Evolutionary conservation across 352 stramenopile genomes (phyloP).

Genomic region (Globisporangium lucens): DNA sequence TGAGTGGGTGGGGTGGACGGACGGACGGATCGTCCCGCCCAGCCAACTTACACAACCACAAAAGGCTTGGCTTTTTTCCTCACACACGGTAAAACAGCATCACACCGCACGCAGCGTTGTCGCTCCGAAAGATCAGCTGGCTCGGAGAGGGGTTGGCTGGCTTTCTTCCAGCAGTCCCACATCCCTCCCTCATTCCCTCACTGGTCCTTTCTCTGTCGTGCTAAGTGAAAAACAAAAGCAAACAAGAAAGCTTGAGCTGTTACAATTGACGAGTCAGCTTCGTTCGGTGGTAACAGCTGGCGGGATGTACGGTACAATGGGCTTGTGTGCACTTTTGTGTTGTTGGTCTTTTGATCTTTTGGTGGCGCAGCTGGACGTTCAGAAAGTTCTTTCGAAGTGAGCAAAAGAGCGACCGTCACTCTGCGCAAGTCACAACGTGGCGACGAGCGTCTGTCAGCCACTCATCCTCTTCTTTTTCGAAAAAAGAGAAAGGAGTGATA

Average conservation of each 20-base stretch:
- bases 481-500: background rate
- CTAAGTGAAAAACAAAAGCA: background rate
- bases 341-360: too few relatives aligned
- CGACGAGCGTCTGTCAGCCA: background rate
- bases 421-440: background rate
- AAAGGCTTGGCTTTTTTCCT: background rate
- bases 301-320: background rate
- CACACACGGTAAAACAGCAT: background rate
- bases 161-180: background rate
- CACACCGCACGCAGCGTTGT: background rate
- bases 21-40: too few relatives aligned
- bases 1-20: too few relatives aligned
- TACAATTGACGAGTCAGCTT: background rate
- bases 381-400: background rate
- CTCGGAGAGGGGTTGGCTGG: background rate
- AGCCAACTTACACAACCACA: background rate
- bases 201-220: background rate
- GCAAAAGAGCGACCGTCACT: background rate
- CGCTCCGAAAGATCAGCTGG: background rate
- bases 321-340: too few relatives aligned
- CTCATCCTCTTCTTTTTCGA: background rate
- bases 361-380: background rate
- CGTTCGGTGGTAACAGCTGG: background rate
- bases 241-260: background rate
- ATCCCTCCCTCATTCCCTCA: background rate